Percentiles rank a stretch among this genome's conserved stretches.
Conservation (phyloP, 2,329 filamentous ascomycete species). For the Lasiodiplodia sp. region DNA sequence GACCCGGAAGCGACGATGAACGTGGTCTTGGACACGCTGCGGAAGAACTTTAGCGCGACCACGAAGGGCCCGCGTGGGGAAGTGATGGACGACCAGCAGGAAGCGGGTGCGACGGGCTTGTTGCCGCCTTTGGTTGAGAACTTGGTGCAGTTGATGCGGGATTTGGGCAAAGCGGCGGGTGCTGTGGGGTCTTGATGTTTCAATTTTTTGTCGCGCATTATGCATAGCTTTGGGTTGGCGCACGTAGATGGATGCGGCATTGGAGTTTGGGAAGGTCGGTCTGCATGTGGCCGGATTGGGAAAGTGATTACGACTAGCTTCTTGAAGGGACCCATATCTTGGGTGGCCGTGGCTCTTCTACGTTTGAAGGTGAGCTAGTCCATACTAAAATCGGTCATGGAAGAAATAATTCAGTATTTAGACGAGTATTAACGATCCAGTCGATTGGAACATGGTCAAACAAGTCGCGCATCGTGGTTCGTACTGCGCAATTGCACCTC, state of each 20-base stretch:
- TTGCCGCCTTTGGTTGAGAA: constrained; percentile 72
- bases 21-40: constrained; percentile 64
- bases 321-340: neutral
- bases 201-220: neutral
- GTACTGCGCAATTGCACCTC: no score
- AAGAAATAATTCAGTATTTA: neutral
- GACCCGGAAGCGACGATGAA: constrained; percentile 67
- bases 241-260: neutral
- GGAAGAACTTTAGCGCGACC: constrained; percentile 53
- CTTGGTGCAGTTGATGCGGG: constrained; percentile 68
- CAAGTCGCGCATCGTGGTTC: neutral
- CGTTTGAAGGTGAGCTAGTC: neutral
- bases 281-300: neutral
- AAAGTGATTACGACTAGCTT: constrained; percentile 6
- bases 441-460: neutral
- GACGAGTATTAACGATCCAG: neutral
- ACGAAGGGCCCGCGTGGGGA: neutral
- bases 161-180: constrained; percentile 61
- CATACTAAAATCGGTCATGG: no score
- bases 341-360: neutral
- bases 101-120: constrained; percentile 44
- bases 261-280: neutral
- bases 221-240: neutral
- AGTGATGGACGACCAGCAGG: constrained; percentile 27
- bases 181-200: neutral